These are phyloP conservation scores for Millerozyma miso DNA, from an alignment of 805 yeast species.

Conservation along the genomic window DNA sequence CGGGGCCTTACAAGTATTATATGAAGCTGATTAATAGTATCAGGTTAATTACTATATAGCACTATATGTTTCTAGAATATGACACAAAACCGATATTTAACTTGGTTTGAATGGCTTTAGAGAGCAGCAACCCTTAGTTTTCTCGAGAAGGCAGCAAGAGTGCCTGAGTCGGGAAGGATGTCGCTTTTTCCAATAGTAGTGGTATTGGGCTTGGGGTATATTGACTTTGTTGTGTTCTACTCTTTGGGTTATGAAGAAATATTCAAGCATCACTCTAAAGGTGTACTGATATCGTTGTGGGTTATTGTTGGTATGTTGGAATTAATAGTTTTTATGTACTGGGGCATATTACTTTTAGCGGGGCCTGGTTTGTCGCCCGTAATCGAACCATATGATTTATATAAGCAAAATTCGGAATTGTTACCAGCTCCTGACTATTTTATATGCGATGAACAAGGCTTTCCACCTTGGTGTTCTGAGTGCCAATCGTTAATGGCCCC, in stretches of 20 bases:
- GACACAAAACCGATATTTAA: no score
- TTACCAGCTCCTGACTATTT: slow-evolving; percentile 54
- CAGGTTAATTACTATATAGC: background rate
- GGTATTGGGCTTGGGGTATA: slow-evolving; percentile 32
- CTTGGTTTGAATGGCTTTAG: no score
- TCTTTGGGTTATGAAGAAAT: slow-evolving; percentile 41
- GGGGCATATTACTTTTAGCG: slow-evolving; percentile 40
- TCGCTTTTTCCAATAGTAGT: slow-evolving; percentile 29
- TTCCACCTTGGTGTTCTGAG: slow-evolving; percentile 68
- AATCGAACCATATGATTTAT: slow-evolving; percentile 32
- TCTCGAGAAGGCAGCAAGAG: no score
- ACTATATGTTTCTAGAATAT: background rate
- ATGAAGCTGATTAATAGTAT: slow-evolving; percentile 1
- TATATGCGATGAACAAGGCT: slow-evolving; percentile 67
- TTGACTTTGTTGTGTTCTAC: slow-evolving; percentile 42
- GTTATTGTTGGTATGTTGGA: slow-evolving; percentile 21
- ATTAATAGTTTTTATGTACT: slow-evolving; percentile 23
- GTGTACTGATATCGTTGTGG: slow-evolving; percentile 36
- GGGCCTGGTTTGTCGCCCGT: slow-evolving; percentile 58
- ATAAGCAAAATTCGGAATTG: slow-evolving; percentile 11
- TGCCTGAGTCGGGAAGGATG: no score
- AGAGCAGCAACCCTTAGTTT: no score
- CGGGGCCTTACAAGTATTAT: background rate
- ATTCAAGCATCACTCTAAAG: slow-evolving; percentile 22
- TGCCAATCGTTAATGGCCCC: slow-evolving; percentile 65